Conservation (phyloP, 306 rosid genomes). For the Purshia tridentata region DNA sequence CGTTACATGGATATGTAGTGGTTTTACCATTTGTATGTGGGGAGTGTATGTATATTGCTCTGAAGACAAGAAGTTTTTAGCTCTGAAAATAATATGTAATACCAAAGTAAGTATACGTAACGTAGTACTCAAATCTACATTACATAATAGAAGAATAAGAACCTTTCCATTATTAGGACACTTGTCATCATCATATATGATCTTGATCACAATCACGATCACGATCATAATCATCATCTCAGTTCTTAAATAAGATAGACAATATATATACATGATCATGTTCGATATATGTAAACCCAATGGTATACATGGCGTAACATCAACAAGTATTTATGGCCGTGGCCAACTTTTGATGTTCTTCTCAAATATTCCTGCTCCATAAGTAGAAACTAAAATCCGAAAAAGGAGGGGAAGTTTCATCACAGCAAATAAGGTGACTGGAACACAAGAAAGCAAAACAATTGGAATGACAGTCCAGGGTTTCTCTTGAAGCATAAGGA, state of each 20-base stretch:
- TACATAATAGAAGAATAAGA: too few species aligned
- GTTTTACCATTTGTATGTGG: not conserved
- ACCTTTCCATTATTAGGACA: too few species aligned
- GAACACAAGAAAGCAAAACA: slow-evolving; percentile 19
- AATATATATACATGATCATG: too few species aligned
- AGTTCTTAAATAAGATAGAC: too few species aligned
- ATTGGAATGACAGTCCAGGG: slow-evolving; percentile 20
- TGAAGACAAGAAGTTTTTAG: not conserved
- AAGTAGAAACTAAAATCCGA: slow-evolving; percentile 23
- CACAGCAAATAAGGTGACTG: slow-evolving; percentile 25
- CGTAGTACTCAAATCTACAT: too few species aligned
- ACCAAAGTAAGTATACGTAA: not conserved
- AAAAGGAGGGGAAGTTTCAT: slow-evolving; percentile 23
- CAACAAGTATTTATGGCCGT: too few species aligned
- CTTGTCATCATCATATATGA: too few species aligned
- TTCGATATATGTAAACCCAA: too few species aligned
- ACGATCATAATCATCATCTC: too few species aligned
- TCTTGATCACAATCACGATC: too few species aligned
- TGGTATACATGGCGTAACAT: too few species aligned
- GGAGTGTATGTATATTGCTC: not conserved
- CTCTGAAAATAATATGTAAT: not conserved
- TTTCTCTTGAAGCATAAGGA: slow-evolving; percentile 13
- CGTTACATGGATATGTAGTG: not conserved
- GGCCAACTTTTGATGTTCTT: too few species aligned
- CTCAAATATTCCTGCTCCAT: slow-evolving; percentile 19